phyloP scores from a whole-genome alignment of 176 grass and related monocot species.

The Lolium rigidum region DNA sequence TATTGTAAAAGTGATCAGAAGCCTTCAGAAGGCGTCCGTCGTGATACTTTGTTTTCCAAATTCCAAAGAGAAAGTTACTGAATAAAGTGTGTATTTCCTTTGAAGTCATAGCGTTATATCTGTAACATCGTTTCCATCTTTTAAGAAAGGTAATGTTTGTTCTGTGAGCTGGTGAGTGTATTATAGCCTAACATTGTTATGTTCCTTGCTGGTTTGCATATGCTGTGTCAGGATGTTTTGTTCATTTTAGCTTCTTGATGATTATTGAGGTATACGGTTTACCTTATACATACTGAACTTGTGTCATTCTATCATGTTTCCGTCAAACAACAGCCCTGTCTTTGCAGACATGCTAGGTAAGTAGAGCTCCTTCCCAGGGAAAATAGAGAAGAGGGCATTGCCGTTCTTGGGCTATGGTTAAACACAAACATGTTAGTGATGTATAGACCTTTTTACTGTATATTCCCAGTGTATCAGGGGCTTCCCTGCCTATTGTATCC shows the following conservation, averaged over 20 bases:
- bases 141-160: background rate
- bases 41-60: slow-evolving; percentile 9
- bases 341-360: background rate
- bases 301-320: background rate
- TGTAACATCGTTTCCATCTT: background rate
- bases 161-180: background rate
- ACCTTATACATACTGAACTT: background rate
- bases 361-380: too few relatives aligned
- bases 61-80: background rate
- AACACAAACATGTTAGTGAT: too few relatives aligned
- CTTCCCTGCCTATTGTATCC: too few relatives aligned
- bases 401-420: too few relatives aligned
- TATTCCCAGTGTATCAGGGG: too few relatives aligned
- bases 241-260: background rate
- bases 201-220: background rate
- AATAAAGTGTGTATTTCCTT: slow-evolving; percentile 35
- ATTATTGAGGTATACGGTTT: background rate
- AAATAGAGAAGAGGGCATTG: background rate
- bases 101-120: background rate
- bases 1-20: slow-evolving; percentile 22
- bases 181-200: background rate
- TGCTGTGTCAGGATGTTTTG: background rate
- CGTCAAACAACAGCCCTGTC: background rate
- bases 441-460: too few relatives aligned
- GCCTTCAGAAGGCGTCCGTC: background rate